phyloP scores from a whole-genome alignment of 208 protist species.

The Novymonas esmeraldas region DNA sequence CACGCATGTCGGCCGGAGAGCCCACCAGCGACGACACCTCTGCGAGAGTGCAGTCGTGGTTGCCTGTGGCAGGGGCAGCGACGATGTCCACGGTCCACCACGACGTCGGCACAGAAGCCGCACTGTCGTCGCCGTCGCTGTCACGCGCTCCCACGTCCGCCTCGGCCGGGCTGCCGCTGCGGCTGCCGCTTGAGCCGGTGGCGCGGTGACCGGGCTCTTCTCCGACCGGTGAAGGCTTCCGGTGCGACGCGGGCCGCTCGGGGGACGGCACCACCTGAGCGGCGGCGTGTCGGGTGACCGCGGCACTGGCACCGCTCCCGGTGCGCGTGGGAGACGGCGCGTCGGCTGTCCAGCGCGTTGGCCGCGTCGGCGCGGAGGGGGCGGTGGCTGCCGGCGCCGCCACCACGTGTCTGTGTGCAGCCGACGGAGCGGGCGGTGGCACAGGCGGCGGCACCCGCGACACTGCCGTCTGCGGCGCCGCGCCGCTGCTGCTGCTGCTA shows the following conservation, averaged over 20 bases:
- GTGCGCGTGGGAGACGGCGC: background rate
- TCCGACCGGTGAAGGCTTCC: background rate
- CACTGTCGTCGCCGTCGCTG: background rate
- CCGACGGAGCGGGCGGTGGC: background rate
- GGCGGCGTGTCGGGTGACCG: background rate
- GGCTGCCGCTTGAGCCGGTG: too few species aligned
- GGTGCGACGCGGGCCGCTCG: background rate
- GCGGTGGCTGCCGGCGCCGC: background rate
- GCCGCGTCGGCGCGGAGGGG: background rate
- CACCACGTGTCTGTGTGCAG: background rate
- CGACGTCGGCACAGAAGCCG: background rate
- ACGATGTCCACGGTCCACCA: slow-evolving; percentile 38
- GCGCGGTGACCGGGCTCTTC: background rate
- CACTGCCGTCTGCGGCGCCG: background rate
- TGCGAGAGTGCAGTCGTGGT: slow-evolving; percentile 2
- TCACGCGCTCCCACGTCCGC: background rate
- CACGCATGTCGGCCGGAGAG: slow-evolving; percentile 20
- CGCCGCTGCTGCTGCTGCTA: background rate
- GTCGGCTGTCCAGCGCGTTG: background rate
- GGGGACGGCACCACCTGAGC: background rate
- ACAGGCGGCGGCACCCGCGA: background rate
- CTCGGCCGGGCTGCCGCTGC: background rate
- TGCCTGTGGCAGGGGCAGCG: background rate
- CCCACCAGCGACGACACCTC: slow-evolving; percentile 20
- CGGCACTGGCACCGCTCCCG: too few species aligned